phyloP scores from a whole-genome alignment of 176 grass and related monocot genomes.

The Ananas comosus region DNA sequence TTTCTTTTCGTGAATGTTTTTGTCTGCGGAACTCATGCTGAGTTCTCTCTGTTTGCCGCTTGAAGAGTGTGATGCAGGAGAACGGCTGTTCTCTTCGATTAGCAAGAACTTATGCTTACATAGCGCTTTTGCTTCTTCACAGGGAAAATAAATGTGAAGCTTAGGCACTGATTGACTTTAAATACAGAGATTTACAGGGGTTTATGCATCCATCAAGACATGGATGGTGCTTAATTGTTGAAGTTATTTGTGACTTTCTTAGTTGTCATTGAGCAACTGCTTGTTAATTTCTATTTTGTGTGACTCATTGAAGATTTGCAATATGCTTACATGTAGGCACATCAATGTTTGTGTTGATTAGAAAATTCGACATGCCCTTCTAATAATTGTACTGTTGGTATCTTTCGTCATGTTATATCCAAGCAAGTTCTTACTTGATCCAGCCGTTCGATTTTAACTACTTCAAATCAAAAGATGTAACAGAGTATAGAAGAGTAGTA shows the following conservation, averaged over 20 bases:
- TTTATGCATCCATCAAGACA: neutral
- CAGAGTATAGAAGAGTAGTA: too few relatives aligned
- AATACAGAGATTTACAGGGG: conserved; percentile 7
- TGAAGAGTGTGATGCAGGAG: conserved; percentile 24
- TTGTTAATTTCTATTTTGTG: neutral
- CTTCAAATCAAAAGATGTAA: too few relatives aligned
- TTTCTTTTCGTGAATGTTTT: neutral
- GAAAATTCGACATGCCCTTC: neutral
- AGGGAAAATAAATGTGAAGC: conserved; percentile 72
- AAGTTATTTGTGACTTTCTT: neutral
- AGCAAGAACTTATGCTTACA: neutral
- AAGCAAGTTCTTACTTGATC: too few relatives aligned
- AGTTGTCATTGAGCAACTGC: neutral
- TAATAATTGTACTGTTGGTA: too few relatives aligned
- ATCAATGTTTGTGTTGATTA: neutral
- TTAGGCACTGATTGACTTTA: conserved; percentile 1
- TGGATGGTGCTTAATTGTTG: neutral
- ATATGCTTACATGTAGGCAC: neutral
- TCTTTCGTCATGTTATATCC: too few relatives aligned
- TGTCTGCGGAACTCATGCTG: neutral
- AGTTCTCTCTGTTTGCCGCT: conserved; percentile 9
- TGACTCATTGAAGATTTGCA: neutral
- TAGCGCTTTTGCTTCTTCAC: conserved; percentile 37
- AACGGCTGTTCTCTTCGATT: neutral
- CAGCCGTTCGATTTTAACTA: too few relatives aligned